phyloP scores from a whole-genome alignment of 306 rosid genomes.

The Biancaea sappan region DNA sequence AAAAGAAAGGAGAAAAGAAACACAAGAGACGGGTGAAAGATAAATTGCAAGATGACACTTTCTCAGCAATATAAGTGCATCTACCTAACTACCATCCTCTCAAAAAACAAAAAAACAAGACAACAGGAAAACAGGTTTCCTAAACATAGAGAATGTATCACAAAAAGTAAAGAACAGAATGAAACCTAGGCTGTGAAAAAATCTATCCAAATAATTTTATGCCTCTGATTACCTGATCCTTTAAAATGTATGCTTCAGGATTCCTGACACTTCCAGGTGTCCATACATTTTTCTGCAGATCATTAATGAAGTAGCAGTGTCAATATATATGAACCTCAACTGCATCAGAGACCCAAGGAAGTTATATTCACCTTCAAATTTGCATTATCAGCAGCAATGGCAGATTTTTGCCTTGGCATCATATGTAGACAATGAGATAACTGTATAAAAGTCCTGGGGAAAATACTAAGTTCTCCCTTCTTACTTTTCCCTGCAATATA shows the following conservation, averaged over 20 bases:
- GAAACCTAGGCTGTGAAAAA: neutral
- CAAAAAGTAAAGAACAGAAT: neutral
- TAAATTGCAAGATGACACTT: neutral
- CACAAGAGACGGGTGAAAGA: neutral
- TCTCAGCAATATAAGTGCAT: neutral
- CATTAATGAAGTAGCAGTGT: neutral
- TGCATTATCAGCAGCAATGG: constrained; percentile 12
- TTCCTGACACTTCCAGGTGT: constrained; percentile 21
- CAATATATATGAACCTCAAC: neutral
- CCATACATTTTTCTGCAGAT: constrained; percentile 6
- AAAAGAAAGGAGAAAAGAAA: neutral
- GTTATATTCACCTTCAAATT: constrained; percentile 13
- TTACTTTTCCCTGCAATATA: constrained; percentile 19
- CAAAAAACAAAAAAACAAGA: neutral
- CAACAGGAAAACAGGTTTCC: neutral
- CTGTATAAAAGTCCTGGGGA: neutral
- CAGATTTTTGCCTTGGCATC: constrained; percentile 22
- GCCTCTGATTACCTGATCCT: constrained; percentile 54
- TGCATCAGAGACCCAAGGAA: neutral
- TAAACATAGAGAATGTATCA: neutral
- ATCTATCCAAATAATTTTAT: neutral
- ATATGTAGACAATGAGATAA: constrained; percentile 51
- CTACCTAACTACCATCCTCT: neutral
- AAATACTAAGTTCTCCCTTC: constrained; percentile 20
- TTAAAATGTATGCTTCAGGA: constrained; percentile 30